Evolutionary conservation across 345 rosid genomes (phyloP).

Genomic region (Geranium rotundifolium): DNA sequence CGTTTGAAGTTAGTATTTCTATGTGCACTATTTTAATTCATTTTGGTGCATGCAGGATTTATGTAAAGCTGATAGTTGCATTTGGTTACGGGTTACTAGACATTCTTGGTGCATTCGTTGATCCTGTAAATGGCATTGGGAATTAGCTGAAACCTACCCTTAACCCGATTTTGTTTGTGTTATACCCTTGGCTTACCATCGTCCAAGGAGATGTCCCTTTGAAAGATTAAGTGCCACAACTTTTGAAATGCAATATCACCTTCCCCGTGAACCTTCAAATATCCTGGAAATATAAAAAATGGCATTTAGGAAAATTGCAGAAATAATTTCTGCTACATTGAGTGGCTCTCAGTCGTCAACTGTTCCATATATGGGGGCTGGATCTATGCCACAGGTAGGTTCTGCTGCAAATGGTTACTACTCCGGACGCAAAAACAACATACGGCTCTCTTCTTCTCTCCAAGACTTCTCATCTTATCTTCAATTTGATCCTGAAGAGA

Average conservation of each 20-base stretch:
- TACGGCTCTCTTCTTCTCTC: conserved; percentile 75
- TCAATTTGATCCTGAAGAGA: conserved; percentile 47
- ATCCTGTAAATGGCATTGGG: too few relatives aligned
- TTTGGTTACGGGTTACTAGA: too few relatives aligned
- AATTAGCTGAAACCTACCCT: too few relatives aligned
- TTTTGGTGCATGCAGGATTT: too few relatives aligned
- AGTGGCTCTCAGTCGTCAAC: conserved; percentile 29
- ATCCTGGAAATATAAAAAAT: conserved; percentile 15
- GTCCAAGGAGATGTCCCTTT: neutral
- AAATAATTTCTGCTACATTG: conserved; percentile 27
- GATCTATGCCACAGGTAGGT: conserved; percentile 29
- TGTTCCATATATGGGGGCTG: conserved; percentile 34
- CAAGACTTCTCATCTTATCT: conserved; percentile 68
- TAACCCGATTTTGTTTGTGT: too few relatives aligned
- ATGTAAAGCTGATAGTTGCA: too few relatives aligned
- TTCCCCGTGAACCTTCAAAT: too few relatives aligned
- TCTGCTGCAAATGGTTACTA: conserved; percentile 22
- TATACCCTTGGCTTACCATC: too few relatives aligned
- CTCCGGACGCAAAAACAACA: conserved; percentile 36
- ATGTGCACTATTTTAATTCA: too few relatives aligned
- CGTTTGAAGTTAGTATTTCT: too few relatives aligned
- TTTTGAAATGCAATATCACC: neutral
- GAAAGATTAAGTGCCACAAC: neutral
- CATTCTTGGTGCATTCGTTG: too few relatives aligned
- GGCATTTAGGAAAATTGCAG: conserved; percentile 55